Evolutionary conservation across 352 stramenopile species (phyloP), one percentile per base, ranked within the genome.

Genomic region (Globisporangium acanthophoron): DNA sequence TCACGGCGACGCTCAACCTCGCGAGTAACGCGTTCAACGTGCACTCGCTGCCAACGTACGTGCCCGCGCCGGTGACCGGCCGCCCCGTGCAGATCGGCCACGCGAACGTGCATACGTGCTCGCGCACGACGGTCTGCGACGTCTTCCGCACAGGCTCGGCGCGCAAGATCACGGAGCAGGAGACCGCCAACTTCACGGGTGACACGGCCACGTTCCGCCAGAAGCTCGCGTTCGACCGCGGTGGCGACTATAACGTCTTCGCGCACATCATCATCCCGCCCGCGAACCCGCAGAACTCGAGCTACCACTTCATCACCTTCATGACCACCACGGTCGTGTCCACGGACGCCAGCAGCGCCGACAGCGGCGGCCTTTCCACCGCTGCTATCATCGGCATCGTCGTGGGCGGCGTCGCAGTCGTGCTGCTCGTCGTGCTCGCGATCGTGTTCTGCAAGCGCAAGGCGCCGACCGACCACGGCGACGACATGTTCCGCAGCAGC

Each of bases 241-340:
- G 51, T 0, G 78, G 79, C 7, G 78, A 88, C 39, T 80, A 85
- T 53, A 90, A 88, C 54, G 78, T 92, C 4, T 92, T 90, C 33
- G 80, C 82, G 39, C 82, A 92, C 66, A 67, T 92, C 31, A 87
- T 92, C 49, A 64, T 92, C 16, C 73, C 82, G 12, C 73, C 77
- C 0, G 67, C 63, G 52, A 71, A 87, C 54, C 78, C 70, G n/a
- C 47, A 67, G 13, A 63, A 81, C 37, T 61, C 82, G 62, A 87
- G 76, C 33, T 92, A 89, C 62, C 79, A 92, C 65, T 89, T 92
- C 55, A 80, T 92, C 50, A 81, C 77, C 39, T 92, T 88, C 64
- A 74, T 80, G 33, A 92, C 77, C 16, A 84, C 79, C 5, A 58
- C 44, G 2, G 52, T 76, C 6, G 49, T 21, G 8, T 62, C 66